These are phyloP conservation scores for Aspergillus viridinutans DNA, from an alignment of 2,329 filamentous ascomycete genomes.

Conservation along the genomic window DNA sequence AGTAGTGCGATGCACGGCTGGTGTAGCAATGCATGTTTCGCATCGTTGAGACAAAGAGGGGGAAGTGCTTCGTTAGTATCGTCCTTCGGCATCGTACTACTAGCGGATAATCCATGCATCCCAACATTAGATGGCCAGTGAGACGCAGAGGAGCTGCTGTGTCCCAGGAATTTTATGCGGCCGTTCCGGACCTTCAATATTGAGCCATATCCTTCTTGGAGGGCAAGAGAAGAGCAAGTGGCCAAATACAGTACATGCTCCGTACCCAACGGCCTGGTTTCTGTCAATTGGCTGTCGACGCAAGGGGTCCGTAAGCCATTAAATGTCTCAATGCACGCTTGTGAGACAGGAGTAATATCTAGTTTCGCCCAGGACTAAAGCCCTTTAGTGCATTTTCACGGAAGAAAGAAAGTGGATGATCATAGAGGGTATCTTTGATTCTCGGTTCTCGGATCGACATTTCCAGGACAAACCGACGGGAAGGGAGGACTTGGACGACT, in stretches of 20 bases:
- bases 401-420: not conserved
- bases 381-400: not conserved
- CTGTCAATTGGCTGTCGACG: not conserved
- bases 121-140: not conserved
- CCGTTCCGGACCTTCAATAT: not conserved
- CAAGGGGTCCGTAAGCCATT: not conserved
- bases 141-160: not conserved
- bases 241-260: not conserved
- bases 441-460: not conserved
- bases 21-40: slow-evolving; percentile 10
- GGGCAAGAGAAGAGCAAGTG: not conserved
- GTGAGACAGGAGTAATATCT: not conserved
- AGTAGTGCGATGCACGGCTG: slow-evolving; percentile 2
- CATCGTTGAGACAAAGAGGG: slow-evolving; percentile 4
- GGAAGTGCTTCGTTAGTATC: not conserved
- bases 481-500: not conserved
- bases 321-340: not conserved
- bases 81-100: not conserved
- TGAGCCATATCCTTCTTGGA: not conserved
- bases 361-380: not conserved
- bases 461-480: not conserved
- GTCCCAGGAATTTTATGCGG: not conserved
- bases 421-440: not conserved
- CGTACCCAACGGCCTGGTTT: not conserved
- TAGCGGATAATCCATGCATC: not conserved